A percentile compares a stretch with the other conserved stretches of the same genome.
phyloP scores from a whole-genome alignment of 2,329 filamentous ascomycete genomes.

The Ambrosiella beaveri region DNA sequence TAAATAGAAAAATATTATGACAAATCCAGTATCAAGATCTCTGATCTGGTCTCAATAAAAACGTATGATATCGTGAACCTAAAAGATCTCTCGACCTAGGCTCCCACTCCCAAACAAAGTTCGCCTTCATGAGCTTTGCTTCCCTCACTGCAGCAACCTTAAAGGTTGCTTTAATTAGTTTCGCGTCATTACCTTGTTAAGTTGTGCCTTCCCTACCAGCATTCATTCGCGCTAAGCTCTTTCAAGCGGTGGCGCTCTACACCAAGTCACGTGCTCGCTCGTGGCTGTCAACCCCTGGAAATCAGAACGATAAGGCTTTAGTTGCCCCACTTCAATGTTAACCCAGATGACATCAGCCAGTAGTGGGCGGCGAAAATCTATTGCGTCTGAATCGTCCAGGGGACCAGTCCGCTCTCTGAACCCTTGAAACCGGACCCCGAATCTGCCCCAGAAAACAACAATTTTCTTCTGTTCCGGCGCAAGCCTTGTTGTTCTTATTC shows the following conservation, averaged over 20 bases:
- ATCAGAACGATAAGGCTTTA: not conserved
- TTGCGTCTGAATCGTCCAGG: not conserved
- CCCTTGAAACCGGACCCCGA: not conserved
- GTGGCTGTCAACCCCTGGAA: not conserved
- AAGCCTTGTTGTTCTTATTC: not conserved
- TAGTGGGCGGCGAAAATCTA: not conserved
- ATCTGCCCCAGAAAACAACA: not conserved
- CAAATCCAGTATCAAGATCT: no score
- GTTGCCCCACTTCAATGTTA: not conserved
- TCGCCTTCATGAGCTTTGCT: not conserved
- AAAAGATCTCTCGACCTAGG: not conserved
- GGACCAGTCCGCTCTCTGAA: not conserved
- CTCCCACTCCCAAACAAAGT: not conserved
- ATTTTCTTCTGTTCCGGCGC: not conserved
- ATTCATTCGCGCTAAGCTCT: not conserved
- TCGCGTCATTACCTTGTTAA: slow-evolving; percentile 8
- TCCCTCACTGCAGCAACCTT: not conserved
- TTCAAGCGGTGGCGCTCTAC: slow-evolving; percentile 1
- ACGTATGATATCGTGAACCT: no score
- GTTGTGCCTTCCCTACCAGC: not conserved
- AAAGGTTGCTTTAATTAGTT: slow-evolving; percentile 8
- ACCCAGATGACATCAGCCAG: not conserved
- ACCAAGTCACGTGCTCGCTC: slow-evolving; percentile 8
- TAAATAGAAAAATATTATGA: no score
- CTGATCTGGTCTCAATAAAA: no score